Conservation (phyloP, 2,329 filamentous ascomycete genomes). For the Ilyonectria destructans region DNA sequence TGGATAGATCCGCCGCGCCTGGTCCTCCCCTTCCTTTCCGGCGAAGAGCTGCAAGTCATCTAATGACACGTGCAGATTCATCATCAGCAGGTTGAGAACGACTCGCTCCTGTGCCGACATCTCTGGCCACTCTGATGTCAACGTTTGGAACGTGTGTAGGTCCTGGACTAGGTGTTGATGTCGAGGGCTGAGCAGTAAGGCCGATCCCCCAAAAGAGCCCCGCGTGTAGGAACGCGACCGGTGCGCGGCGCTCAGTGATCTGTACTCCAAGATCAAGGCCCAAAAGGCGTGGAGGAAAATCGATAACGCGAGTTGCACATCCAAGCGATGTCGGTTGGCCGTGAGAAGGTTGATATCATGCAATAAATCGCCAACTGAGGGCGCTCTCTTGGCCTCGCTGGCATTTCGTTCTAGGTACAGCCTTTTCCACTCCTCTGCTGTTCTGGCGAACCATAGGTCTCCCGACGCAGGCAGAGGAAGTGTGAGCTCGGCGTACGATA, state of each 20-base stretch:
- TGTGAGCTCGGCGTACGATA: conserved; percentile 80
- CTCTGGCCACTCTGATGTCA: conserved; percentile 61
- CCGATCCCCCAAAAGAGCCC: conserved; percentile 58
- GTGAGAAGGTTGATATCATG: conserved; percentile 70
- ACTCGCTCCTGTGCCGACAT: conserved; percentile 64
- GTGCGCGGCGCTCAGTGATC: conserved; percentile 70
- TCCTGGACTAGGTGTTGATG: conserved; percentile 76
- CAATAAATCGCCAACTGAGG: conserved; percentile 70
- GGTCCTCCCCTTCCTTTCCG: conserved; percentile 77
- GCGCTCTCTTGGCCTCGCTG: conserved; percentile 60
- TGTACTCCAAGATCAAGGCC: conserved; percentile 77
- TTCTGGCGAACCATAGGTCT: conserved; percentile 77
- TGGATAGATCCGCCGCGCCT: conserved; percentile 73
- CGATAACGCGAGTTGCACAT: conserved; percentile 70
- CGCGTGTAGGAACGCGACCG: conserved; percentile 65
- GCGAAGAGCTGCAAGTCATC: conserved; percentile 79
- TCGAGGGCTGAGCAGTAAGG: conserved; percentile 67
- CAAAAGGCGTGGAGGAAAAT: conserved; percentile 78
- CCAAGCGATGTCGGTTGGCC: conserved; percentile 66
- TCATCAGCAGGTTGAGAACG: conserved; percentile 70
- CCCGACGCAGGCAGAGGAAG: conserved; percentile 76
- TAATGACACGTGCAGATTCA: conserved; percentile 76
- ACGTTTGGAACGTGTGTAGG: conserved; percentile 64
- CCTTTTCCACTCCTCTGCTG: conserved; percentile 76
- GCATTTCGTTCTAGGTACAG: conserved; percentile 65